phyloP scores from a whole-genome alignment of 495 filamentous ascomycete species.

The Talaromyces trachyspermus region DNA sequence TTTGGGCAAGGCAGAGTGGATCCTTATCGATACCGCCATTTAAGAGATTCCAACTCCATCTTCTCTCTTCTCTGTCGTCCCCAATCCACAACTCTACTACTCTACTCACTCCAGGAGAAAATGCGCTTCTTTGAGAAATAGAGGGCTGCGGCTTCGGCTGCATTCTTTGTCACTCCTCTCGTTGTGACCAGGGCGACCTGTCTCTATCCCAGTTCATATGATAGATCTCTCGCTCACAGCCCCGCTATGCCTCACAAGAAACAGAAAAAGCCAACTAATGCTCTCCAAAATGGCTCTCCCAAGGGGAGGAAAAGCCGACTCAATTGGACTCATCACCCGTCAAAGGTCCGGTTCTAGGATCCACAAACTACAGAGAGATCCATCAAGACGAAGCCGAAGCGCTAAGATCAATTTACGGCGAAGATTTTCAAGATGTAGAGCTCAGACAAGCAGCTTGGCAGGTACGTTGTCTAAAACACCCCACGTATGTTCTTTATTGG shows the following conservation, averaged over 20 bases:
- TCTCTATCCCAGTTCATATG: conserved; percentile 7
- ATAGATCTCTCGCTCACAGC: conserved; percentile 19
- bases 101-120: conserved; percentile 3
- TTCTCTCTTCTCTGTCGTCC: conserved; percentile 6
- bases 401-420: conserved; percentile 82
- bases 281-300: conserved; percentile 24
- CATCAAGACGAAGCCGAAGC: conserved; percentile 86
- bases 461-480: too few relatives aligned
- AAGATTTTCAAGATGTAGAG: conserved; percentile 75
- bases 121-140: conserved; percentile 23
- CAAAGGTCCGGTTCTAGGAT: conserved; percentile 14
- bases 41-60: not conserved
- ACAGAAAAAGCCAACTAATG: conserved; percentile 34
- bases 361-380: conserved; percentile 70
- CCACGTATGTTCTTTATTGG: too few relatives aligned
- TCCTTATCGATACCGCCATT: conserved; percentile 12
- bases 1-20: not conserved
- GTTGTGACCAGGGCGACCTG: conserved; percentile 22
- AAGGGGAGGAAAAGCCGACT: conserved; percentile 27
- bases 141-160: conserved; percentile 37
- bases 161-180: conserved; percentile 27
- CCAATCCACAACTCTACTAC: not conserved
- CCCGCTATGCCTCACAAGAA: conserved; percentile 47
- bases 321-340: conserved; percentile 9
- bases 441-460: conserved; percentile 78